phyloP scores from a whole-genome alignment of 371 early-diverging fungal species.

The Mortierella polycephala region DNA sequence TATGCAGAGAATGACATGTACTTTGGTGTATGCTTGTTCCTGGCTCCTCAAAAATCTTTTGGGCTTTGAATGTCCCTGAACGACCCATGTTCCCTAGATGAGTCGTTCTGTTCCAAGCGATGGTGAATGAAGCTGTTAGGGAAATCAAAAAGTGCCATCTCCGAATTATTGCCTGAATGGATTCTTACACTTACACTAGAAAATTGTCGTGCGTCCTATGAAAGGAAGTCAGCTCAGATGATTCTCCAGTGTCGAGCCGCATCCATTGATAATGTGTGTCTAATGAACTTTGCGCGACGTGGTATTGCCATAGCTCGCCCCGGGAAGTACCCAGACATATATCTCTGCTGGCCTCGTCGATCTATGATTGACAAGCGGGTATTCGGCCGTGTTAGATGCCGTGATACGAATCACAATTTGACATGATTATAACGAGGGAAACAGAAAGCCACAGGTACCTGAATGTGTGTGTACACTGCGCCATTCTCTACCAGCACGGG shows the following conservation, averaged over 20 bases:
- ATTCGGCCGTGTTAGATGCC: not conserved
- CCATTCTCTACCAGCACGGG: conserved; percentile 2
- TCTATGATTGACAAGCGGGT: conserved; percentile 9
- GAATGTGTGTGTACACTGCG: conserved; percentile 16
- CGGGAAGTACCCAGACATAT: conserved; percentile 24
- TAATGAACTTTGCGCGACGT: not conserved
- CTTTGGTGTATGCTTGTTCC: not conserved
- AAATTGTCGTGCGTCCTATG: conserved; percentile 27
- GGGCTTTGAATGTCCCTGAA: conserved; percentile 25
- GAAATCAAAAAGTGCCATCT: not conserved
- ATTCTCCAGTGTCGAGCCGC: conserved; percentile 1
- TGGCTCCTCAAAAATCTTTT: not conserved
- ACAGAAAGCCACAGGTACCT: conserved; percentile 4
- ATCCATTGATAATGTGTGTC: conserved; percentile 13
- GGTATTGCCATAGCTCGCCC: conserved; percentile 26
- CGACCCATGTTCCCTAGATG: conserved; percentile 30
- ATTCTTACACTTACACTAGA: conserved; percentile 27
- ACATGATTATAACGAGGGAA: not conserved
- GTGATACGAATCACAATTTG: not conserved
- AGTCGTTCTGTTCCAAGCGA: conserved; percentile 20
- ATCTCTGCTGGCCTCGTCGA: conserved; percentile 13
- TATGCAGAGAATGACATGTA: not conserved
- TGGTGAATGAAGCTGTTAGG: not conserved
- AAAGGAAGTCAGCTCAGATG: conserved; percentile 37
- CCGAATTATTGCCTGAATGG: not conserved